phyloP scores from a whole-genome alignment of 108 stramenopile species.

The Licmophora abbreviata region DNA sequence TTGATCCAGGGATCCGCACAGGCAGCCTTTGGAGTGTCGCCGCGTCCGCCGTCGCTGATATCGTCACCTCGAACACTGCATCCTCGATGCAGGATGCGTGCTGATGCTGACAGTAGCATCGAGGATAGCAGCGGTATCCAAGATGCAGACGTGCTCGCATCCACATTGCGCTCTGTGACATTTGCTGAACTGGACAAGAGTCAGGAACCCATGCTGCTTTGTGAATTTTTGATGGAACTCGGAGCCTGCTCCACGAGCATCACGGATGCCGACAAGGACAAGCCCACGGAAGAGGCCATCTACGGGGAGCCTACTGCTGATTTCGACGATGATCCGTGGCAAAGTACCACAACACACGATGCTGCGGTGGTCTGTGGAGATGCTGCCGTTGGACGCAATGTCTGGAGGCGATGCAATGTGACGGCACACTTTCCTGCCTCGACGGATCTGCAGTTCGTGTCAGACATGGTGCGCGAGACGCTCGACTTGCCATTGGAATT shows the following conservation, averaged over 20 bases:
- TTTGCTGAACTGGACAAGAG: slow-evolving; percentile 23
- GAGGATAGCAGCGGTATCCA: too few species aligned
- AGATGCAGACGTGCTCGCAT: background rate
- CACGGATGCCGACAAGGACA: slow-evolving; percentile 59
- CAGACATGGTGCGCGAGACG: slow-evolving; percentile 38
- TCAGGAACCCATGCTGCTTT: slow-evolving; percentile 46
- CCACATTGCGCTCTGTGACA: slow-evolving; percentile 20
- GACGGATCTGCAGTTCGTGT: slow-evolving; percentile 30
- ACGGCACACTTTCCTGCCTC: slow-evolving; percentile 68
- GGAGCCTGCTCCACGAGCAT: slow-evolving; percentile 65
- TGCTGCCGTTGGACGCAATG: slow-evolving; percentile 29
- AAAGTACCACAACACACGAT: slow-evolving; percentile 10
- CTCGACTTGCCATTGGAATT: slow-evolving; percentile 15
- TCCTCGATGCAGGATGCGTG: too few species aligned
- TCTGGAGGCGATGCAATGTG: slow-evolving; percentile 69
- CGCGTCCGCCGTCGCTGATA: too few species aligned
- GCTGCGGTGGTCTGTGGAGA: slow-evolving; percentile 18
- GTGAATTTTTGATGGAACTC: slow-evolving; percentile 77
- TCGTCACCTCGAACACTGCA: too few species aligned
- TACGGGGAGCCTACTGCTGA: slow-evolving; percentile 39
- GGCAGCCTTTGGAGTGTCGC: too few species aligned
- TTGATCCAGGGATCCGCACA: too few species aligned
- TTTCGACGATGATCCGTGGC: slow-evolving; percentile 14
- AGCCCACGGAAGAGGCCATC: slow-evolving; percentile 38
- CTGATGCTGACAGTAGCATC: too few species aligned